Evolutionary conservation across 2,329 filamentous ascomycete genomes (phyloP), one percentile per base, ranked within the genome.

Genomic region (Colletotrichum shisoi): DNA sequence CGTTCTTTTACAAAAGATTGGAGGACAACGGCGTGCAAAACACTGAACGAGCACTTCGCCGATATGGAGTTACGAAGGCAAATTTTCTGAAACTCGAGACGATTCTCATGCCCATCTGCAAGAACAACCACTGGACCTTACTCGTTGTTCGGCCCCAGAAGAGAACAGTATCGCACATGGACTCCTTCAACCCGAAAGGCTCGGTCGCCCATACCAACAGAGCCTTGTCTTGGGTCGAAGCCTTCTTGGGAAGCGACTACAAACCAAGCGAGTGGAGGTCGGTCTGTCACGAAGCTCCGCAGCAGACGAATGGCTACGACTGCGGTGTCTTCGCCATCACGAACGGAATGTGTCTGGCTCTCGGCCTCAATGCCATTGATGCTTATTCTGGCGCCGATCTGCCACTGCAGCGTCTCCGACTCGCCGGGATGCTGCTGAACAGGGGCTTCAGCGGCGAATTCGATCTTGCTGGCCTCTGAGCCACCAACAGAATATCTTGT

Each of bases 261-360:
- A 73, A 82, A 2, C 79, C 79, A 15, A 77, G 78, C 1, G 88
- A 91, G 46, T 94, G 91, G 91, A 80, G 75, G 27, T 78, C 81
- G 1, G 78, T 84, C 8, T 74, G 77, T n/a, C 80, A 83, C 51
- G 75, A 77, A 17, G 85, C 85, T 42, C 83, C 86, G 0, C 72
- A 70, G 3, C 91, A 94, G 75, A 81, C 78, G 31, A 94, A 94
- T 73, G 84, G 84, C 1, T 87, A 85, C 73, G 91, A 94, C 74
- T 94, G 91, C 71, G 91, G 91, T n/a, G 86, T 93, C 3, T 92
- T 92, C 74, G 86, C 89, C 15, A 87, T 92, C 70, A 86, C 91
- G 19, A 94, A 94, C 73, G 88, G 86, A 17, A 84, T 92, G 54
- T 91, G 87, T 62, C 72, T 88, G 42, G 80, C 84, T 0, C 73